Conservation (phyloP, 2,329 filamentous ascomycete species). For the Colletotrichum horii region DNA sequence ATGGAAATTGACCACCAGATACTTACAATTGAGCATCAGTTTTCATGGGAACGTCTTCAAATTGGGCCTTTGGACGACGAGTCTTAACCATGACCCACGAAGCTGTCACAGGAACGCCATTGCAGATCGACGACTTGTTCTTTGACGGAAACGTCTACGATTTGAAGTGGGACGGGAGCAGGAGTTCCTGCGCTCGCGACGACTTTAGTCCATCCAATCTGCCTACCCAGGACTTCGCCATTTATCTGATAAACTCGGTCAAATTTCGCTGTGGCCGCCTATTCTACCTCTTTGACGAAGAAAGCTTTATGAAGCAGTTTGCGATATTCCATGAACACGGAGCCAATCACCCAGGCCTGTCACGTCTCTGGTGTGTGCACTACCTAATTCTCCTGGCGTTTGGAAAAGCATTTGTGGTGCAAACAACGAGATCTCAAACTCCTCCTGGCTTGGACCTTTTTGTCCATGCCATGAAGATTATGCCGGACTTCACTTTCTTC, state of each 20-base stretch:
- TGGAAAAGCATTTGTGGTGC: neutral
- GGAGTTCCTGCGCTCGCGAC: neutral
- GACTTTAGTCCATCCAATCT: neutral
- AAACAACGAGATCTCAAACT: neutral
- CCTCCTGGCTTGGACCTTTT: neutral
- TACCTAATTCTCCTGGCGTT: neutral
- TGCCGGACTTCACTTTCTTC: neutral
- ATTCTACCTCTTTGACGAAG: conserved; percentile 59
- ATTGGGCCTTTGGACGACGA: neutral
- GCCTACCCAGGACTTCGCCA: conserved; percentile 28
- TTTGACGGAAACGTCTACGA: neutral
- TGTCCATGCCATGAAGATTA: neutral
- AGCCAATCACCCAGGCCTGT: neutral
- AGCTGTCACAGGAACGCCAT: neutral
- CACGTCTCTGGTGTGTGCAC: neutral
- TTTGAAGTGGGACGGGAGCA: neutral
- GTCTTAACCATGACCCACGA: neutral
- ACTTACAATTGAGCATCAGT: neutral
- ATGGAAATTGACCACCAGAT: neutral
- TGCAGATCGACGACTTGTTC: neutral
- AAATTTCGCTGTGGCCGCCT: conserved; percentile 60
- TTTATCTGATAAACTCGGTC: conserved; percentile 59
- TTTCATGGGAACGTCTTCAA: neutral
- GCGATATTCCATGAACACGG: neutral
- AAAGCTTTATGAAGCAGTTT: conserved; percentile 45